A percentile compares a stretch with the other conserved stretches of the same genome.
phyloP scores from a whole-genome alignment of 2,329 filamentous ascomycete species.

The Chaetomium strumarium region DNA sequence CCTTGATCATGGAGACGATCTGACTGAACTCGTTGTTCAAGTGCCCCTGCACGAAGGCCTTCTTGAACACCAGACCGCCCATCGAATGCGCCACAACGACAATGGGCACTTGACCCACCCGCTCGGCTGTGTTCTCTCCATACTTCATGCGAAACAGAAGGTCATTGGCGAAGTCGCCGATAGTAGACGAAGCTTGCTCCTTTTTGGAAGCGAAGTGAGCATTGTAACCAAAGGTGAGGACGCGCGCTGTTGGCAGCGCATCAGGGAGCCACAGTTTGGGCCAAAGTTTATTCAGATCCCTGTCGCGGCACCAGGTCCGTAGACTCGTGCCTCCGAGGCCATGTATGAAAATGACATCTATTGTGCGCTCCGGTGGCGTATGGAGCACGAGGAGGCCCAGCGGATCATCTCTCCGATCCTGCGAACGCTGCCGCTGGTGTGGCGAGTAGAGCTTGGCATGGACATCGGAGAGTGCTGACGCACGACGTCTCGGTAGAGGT shows the following conservation, averaged over 20 bases:
- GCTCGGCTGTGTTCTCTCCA: slow-evolving; percentile 14
- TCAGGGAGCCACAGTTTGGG: slow-evolving; percentile 32
- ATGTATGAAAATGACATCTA: slow-evolving; percentile 38
- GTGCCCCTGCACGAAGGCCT: slow-evolving; percentile 20
- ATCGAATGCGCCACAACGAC: slow-evolving; percentile 20
- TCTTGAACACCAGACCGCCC: slow-evolving; percentile 22
- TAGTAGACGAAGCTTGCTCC: slow-evolving; percentile 6
- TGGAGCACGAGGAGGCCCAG: slow-evolving; percentile 25
- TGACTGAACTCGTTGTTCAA: slow-evolving; percentile 22
- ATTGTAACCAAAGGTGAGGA: slow-evolving; percentile 29
- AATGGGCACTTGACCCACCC: slow-evolving; percentile 16
- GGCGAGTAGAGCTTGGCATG: background rate
- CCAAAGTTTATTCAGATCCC: slow-evolving; percentile 32
- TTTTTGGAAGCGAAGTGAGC: slow-evolving; percentile 6
- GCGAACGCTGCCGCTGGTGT: background rate
- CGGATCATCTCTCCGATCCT: slow-evolving; percentile 15
- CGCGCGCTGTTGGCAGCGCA: slow-evolving; percentile 21
- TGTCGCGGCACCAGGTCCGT: slow-evolving; percentile 35
- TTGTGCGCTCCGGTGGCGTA: slow-evolving; percentile 24
- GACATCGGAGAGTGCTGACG: background rate
- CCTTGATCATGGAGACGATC: slow-evolving; percentile 21
- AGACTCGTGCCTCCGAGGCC: slow-evolving; percentile 35
- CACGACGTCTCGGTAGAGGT: background rate
- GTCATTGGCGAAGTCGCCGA: slow-evolving; percentile 25
- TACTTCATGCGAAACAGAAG: slow-evolving; percentile 24